Evolutionary conservation across 306 rosid species (phyloP), one percentile per base, ranked within the genome.

Genomic region (Biancaea sappan): DNA sequence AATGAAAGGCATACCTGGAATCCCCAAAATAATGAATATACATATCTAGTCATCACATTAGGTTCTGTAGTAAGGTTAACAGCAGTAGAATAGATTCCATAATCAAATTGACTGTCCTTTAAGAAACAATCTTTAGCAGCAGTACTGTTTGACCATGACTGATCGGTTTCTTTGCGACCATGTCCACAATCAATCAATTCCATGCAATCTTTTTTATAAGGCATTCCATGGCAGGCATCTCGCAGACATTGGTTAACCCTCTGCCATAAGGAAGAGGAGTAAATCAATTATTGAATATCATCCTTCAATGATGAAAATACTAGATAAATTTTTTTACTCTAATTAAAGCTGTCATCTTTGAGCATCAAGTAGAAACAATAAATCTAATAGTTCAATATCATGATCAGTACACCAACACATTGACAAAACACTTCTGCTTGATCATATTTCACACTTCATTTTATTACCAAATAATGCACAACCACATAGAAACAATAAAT

Each of bases 171-270:
- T 51, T 3, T 1, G 43, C 31, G 29, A 18, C 86, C 90, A 51
- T 83, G 80, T 21, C 91, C 97, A 77, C 98, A 91, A 75, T 93
- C 98, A 61, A 91, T 82, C 65, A 80, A 47, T 53, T 16, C 18
- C 61, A 6, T 26, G 87, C 98, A 93, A 0, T 2, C 0, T 0
- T 0, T n/a, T 0, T 3, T 19, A n/a, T n/a, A n/a, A n/a, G n/a
- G n/a, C 88, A 37, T 0, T 15, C 12, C 3, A 63, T 18, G 43
- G 58, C 98, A 93, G 59, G 84, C 91, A 10, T 65, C 50, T 76
- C 92, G 77, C 79, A 93, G 78, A 77, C 98, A 91, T 84, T 90
- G 92, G 76, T 86, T 93, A 69, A 93, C 91, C 82, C 97, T 85
- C 97, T 93, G 73, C 47, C 57, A 72, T 25, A 66, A 77, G 66